phyloP scores from a whole-genome alignment of 164 flowering plant genomes.

The Nymphaea colorata region DNA sequence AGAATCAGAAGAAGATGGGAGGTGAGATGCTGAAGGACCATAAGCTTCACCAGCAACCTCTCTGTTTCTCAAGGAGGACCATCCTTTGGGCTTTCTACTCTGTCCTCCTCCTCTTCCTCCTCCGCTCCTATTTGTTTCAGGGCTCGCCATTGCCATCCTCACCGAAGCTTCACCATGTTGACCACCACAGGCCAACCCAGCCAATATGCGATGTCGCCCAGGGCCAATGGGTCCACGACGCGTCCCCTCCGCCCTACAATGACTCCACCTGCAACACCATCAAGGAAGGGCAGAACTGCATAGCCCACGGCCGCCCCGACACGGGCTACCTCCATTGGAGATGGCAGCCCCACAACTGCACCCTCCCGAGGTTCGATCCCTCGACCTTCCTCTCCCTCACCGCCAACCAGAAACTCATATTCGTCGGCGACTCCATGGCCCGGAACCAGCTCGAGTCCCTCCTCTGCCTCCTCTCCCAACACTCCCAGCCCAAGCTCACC shows the following conservation, averaged over 20 bases:
- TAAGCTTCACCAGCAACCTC: background rate
- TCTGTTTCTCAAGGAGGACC: background rate
- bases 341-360: slow-evolving; percentile 63
- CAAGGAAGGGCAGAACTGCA: slow-evolving; percentile 80
- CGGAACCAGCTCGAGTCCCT: slow-evolving; percentile 91
- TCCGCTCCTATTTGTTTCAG: background rate
- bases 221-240: slow-evolving; percentile 66
- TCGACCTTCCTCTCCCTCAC: slow-evolving; percentile 39
- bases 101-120: background rate
- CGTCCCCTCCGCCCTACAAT: slow-evolving; percentile 56
- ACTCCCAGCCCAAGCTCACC: slow-evolving; percentile 45
- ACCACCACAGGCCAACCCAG: background rate
- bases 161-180: background rate
- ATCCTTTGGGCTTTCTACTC: background rate
- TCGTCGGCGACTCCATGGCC: slow-evolving; percentile 93
- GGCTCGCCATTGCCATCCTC: background rate
- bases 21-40: background rate
- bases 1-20: background rate
- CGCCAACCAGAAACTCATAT: slow-evolving; percentile 56
- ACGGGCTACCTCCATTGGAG: slow-evolving; percentile 61
- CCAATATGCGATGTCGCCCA: slow-evolving; percentile 42
- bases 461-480: slow-evolving; percentile 56
- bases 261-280: slow-evolving; percentile 70
- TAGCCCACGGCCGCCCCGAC: slow-evolving; percentile 73
- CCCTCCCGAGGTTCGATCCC: slow-evolving; percentile 65